Evolutionary conservation across 164 flowering plant species (phyloP).

Genomic region (Dillenia suffruticosa): DNA sequence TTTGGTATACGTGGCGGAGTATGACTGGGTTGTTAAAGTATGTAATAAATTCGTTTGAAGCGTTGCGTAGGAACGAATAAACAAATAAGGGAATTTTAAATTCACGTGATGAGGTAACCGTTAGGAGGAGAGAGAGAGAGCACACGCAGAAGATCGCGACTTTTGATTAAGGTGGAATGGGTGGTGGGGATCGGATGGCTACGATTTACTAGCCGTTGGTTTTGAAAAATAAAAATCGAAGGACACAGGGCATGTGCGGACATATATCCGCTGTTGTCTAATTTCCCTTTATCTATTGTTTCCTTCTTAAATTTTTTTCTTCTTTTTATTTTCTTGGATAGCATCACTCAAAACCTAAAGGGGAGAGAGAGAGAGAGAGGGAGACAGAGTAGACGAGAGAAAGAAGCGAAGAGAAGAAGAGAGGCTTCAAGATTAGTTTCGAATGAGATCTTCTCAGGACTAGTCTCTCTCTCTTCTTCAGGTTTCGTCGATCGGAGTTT

Average conservation of each 20-base stretch:
- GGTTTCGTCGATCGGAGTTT: background rate
- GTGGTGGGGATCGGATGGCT: constrained; percentile 42
- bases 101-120: too few relatives aligned
- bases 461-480: constrained; percentile 18
- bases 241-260: constrained; percentile 25
- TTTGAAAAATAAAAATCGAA: constrained; percentile 23
- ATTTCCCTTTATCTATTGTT: constrained; percentile 17
- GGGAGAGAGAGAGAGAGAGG: constrained; percentile 1
- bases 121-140: too few relatives aligned
- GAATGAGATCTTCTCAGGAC: constrained; percentile 19
- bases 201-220: constrained; percentile 70
- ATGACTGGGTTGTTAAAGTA: too few relatives aligned
- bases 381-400: too few relatives aligned
- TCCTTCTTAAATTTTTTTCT: background rate
- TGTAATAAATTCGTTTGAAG: too few relatives aligned
- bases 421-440: constrained; percentile 3
- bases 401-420: background rate
- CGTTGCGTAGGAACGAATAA: too few relatives aligned
- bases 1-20: too few relatives aligned
- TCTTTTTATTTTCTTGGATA: constrained; percentile 3
- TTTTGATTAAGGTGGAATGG: constrained; percentile 13
- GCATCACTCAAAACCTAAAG: background rate
- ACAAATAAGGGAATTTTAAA: too few relatives aligned
- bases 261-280: constrained; percentile 43
- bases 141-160: constrained; percentile 27